Conservation (phyloP, 495 filamentous ascomycete species). For the Penicillium roqueforti region DNA sequence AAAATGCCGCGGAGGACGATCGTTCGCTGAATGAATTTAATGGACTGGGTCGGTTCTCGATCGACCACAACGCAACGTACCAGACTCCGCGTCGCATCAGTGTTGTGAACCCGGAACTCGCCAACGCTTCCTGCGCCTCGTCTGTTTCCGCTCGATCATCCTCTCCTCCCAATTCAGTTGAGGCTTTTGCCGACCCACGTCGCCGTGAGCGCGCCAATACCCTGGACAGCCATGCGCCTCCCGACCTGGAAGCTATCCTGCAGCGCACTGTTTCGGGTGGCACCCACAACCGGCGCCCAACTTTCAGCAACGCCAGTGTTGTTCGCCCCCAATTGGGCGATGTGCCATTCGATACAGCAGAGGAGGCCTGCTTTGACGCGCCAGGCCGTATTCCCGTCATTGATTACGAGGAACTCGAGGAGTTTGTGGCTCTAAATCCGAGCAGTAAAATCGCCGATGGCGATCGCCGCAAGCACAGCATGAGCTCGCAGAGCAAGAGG, state of each 20-base stretch:
- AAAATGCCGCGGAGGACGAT: conserved; percentile 84
- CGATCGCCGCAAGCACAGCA: conserved; percentile 46
- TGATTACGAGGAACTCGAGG: conserved; percentile 85
- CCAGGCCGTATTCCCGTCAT: conserved; percentile 58
- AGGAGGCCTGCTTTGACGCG: conserved; percentile 80
- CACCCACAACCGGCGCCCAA: conserved; percentile 58
- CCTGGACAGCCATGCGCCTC: conserved; percentile 54
- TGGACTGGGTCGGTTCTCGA: conserved; percentile 35
- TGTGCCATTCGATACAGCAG: conserved; percentile 50
- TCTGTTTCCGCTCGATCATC: conserved; percentile 62
- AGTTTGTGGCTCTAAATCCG: conserved; percentile 66
- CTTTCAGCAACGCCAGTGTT: conserved; percentile 56
- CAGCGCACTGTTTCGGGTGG: conserved; percentile 67
- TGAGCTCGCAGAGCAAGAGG: conserved; percentile 47
- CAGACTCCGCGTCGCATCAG: conserved; percentile 39
- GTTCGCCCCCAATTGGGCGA: conserved; percentile 45
- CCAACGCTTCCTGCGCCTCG: conserved; percentile 45
- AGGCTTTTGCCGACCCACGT: conserved; percentile 82
- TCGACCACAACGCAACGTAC: conserved; percentile 35
- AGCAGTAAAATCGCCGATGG: conserved; percentile 31
- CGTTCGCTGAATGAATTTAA: conserved; percentile 42
- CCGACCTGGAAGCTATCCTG: conserved; percentile 56
- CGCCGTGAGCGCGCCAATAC: conserved; percentile 65
- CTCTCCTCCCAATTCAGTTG: conserved; percentile 94
- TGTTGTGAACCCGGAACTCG: conserved; percentile 41